Evolutionary conservation across 805 yeast species (phyloP), one percentile per base, ranked within the genome.

Genomic region (Teunomyces barrocoloradensis): DNA sequence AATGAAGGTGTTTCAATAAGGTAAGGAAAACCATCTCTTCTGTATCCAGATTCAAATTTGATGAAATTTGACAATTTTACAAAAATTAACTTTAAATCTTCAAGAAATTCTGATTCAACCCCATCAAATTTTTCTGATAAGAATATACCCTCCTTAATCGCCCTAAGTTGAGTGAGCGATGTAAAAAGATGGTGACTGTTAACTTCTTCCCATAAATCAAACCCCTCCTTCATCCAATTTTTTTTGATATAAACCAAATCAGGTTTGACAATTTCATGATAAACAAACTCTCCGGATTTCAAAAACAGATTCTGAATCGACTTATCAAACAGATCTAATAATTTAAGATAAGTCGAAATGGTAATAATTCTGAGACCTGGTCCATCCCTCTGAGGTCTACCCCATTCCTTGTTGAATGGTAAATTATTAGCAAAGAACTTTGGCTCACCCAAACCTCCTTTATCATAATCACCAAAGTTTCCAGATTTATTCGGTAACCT

Each of bases 371-470:
- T 76, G 48, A 92, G 73, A 0, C 95, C 91, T 0, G 98, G 97
- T 0, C 98, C 98, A 64, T 92, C 98, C 50, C 89, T 78, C 66
- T 92, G 98, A 1, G 98, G 98, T 55, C 98, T 75, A 2, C 98
- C 98, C 98, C 98, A 92, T 30, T 71, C 63, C 2, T 70, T 83
- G 5, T 64, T 63, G 57, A 86, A 92, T 0, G 87, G 73, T 0
- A 80, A 57, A 20, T 85, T 84, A 60, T 89, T 79, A 3, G 83
- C 80, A 61, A 75, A 63, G 60, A 86, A 92, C 64, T 92, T 92
- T 6, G 98, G 97, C 63, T 92, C 98, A 2, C 97, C 98, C 29
- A 91, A 71, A 1, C 88, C 89, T 6, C 66, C 65, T 41, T 77
- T 69, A 28, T 45, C 50, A 2, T 48, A 38, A 48, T 71, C 72